A percentile compares a stretch with the other conserved stretches of the same genome.
phyloP scores from a whole-genome alignment of 2,329 filamentous ascomycete genomes.

The Stachybotrys elegans region DNA sequence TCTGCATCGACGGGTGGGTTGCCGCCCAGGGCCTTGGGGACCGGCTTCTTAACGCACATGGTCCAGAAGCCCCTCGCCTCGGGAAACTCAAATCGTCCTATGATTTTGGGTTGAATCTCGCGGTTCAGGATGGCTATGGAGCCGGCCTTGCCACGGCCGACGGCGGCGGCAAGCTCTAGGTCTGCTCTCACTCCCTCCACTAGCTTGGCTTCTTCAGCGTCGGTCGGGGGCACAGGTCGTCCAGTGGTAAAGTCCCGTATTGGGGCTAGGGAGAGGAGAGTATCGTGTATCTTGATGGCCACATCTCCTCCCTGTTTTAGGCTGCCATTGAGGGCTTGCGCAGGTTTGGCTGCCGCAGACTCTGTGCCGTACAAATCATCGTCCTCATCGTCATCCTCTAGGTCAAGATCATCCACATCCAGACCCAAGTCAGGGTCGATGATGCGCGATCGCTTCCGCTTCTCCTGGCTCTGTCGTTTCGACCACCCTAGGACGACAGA shows the following conservation, averaged over 20 bases:
- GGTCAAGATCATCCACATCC: conserved; percentile 46
- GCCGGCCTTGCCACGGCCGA: conserved; percentile 61
- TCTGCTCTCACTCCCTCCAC: conserved; percentile 46
- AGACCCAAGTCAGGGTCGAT: conserved; percentile 48
- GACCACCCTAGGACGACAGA: conserved; percentile 79
- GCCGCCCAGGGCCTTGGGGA: conserved; percentile 53
- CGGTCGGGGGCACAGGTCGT: conserved; percentile 38
- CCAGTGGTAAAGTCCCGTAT: conserved; percentile 72
- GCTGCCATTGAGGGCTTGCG: conserved; percentile 31
- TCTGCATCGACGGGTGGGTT: conserved; percentile 47
- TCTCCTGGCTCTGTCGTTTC: conserved; percentile 57
- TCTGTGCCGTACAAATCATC: conserved; percentile 57
- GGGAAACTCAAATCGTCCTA: conserved; percentile 66
- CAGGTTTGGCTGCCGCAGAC: conserved; percentile 55
- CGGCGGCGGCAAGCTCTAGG: conserved; percentile 54
- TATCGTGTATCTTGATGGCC: conserved; percentile 72
- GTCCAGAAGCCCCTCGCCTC: conserved; percentile 78
- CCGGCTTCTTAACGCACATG: conserved; percentile 62
- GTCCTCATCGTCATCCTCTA: conserved; percentile 57
- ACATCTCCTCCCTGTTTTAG: conserved; percentile 58
- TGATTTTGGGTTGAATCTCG: conserved; percentile 68
- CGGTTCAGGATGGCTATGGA: conserved; percentile 73
- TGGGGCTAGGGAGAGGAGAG: conserved; percentile 71
- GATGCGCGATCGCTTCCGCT: conserved; percentile 58
- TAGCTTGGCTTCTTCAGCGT: conserved; percentile 38